Evolutionary conservation across 2,329 filamentous ascomycete genomes (phyloP), one percentile per base, ranked within the genome.

Genomic region (Claviceps cyperi): DNA sequence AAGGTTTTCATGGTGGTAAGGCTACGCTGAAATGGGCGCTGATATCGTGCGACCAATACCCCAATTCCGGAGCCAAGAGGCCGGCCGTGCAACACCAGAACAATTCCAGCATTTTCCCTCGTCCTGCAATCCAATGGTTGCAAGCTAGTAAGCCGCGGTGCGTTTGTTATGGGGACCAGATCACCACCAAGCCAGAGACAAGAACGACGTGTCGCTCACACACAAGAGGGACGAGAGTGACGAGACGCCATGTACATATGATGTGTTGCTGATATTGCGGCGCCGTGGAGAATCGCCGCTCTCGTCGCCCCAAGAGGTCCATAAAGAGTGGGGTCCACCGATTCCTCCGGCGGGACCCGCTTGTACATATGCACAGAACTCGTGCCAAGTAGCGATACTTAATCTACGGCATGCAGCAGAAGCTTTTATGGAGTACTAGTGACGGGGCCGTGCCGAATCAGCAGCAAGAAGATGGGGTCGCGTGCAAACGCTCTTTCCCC

Each of bases 211-310:
- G 32, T 32, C 22, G 41, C 41, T 45, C 17, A 32, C 28, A 32
- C 28, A 32, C 28, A 32, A 32, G 28, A 32, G 28, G 1, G 28
- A 32, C 9, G 28, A 32, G 28, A 32, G 28, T 32, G 28, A 32
- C 28, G 28, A 49, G 47, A 35, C 17, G 39, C 47, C 40, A 49
- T n/a, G n/a, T n/a, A n/a, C n/a, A n/a, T n/a, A 21, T 21, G 21
- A 49, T 49, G 19, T 19, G 39, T 21, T 22, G 41, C 41, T 45
- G 46, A 36, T 44, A 49, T 28, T 28, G 24, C 46, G 50, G 50
- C 50, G 17, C 36, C 50, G 46, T 37, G 41, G 48, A 50, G 43
- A 24, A 32, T 52, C 47, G 47, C 51, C 48, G 51, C 51, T 50
- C 51, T 52, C 48, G 44, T 50, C 40, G 44, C 28, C 28, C 28